Evolutionary conservation across 805 yeast genomes (phyloP).

Genomic region (Kodamaea leandrae): DNA sequence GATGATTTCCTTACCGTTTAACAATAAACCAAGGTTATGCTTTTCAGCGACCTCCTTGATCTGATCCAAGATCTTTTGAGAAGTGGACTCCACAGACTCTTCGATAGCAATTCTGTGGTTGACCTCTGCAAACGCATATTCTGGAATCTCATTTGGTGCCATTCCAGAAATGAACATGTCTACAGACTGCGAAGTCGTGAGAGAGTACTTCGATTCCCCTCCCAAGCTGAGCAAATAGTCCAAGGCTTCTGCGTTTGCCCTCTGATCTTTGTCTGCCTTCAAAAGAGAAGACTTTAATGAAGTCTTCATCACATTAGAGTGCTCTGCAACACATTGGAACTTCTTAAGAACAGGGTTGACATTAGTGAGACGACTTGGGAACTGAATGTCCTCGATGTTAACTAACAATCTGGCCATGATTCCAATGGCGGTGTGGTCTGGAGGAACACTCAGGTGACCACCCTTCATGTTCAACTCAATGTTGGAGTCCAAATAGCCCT

Average conservation of each 20-base stretch:
- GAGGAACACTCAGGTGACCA: slow-evolving; percentile 52
- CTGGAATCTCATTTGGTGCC: slow-evolving; percentile 52
- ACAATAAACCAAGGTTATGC: slow-evolving; percentile 36
- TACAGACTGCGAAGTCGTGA: slow-evolving; percentile 48
- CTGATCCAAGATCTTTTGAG: slow-evolving; percentile 30
- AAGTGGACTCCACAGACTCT: slow-evolving; percentile 32
- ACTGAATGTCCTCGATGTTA: slow-evolving; percentile 37
- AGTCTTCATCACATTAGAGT: slow-evolving; percentile 33
- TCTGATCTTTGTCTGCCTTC: slow-evolving; percentile 31
- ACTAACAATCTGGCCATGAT: slow-evolving; percentile 41
- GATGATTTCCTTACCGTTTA: slow-evolving; percentile 23
- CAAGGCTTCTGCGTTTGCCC: slow-evolving; percentile 38
- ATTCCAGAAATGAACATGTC: slow-evolving; percentile 49
- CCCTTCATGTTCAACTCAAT: slow-evolving; percentile 46
- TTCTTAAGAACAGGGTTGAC: slow-evolving; percentile 44
- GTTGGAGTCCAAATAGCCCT: slow-evolving; percentile 44
- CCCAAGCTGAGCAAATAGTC: slow-evolving; percentile 27
- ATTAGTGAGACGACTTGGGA: slow-evolving; percentile 36
- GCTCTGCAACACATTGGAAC: slow-evolving; percentile 47
- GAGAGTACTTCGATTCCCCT: slow-evolving; percentile 28
- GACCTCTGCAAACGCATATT: slow-evolving; percentile 40
- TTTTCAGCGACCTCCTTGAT: slow-evolving; percentile 32
- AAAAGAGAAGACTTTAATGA: slow-evolving; percentile 36
- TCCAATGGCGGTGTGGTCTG: slow-evolving; percentile 49
- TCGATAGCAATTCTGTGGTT: slow-evolving; percentile 50